Evolutionary conservation across 106 monocot genomes (phyloP), one percentile per base, ranked within the genome.

Genomic region (Cymbidium sinense): DNA sequence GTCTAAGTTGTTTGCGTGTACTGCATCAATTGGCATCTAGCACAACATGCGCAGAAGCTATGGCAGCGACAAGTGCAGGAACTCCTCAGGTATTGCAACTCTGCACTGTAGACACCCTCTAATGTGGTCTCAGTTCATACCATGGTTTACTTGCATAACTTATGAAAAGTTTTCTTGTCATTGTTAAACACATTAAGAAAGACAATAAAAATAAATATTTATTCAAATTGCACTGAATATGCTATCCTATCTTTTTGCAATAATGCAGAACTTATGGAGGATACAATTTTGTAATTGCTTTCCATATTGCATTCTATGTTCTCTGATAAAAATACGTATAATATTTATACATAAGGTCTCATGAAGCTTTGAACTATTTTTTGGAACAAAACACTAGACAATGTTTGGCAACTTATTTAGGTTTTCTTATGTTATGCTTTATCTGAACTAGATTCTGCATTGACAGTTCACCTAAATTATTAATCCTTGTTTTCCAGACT

Each of bases 41-140:
- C 81, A 99, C 94, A 76, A 93, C 86, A 79, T 95, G 99, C 86
- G 99, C 99, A 11, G 99, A 99, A 82, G 94, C 99, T 86, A 99
- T 99, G 99, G 99, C 99, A 51, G 90, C 99, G 50, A 95, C 99
- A 80, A 99, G 99, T 87, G 87, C 70, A 31, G 99, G 99, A 62
- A 87, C 87, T 79, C 92, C 93, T 72, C 98, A 98, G 98, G 98
- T 95, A 83, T 43, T 31, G 17, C 67, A 44, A 43, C 25, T 71
- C 19, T 21, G 29, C 37, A 39, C 8, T 37, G 20, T 21, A 39
- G 1, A 5, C 20, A 39, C 21, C 37, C 71, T 71, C 20, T 21
- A 71, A 39, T n/a, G 1, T 37, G 34, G 19, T 71, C 71, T 37
- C 4, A 71, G n/a, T 71, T 71, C 71, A 71, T 71, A 7, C 20